Conservation (phyloP, 2,329 filamentous ascomycete species). For the Colletotrichum kahawae region DNA sequence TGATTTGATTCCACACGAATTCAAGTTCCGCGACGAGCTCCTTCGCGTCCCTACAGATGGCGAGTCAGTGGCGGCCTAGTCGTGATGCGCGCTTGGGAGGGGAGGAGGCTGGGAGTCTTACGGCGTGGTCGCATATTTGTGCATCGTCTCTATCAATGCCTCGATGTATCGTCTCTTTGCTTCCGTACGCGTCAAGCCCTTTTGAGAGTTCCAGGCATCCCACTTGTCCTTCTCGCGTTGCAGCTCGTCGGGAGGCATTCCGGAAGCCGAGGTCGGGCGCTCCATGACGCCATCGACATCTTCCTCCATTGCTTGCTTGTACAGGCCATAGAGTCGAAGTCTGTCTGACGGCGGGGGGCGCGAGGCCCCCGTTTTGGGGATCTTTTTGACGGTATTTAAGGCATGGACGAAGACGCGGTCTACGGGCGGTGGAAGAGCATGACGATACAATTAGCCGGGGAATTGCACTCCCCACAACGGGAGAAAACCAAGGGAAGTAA, state of each 20-base stretch:
- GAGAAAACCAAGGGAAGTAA: not conserved
- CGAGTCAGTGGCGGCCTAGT: not conserved
- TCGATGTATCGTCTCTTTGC: slow-evolving; percentile 94
- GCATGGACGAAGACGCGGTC: slow-evolving; percentile 99
- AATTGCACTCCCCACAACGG: slow-evolving; percentile 27
- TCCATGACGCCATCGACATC: slow-evolving; percentile 95
- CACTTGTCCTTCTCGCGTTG: slow-evolving; percentile 72
- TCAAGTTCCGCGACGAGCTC: slow-evolving; percentile 95
- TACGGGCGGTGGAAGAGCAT: slow-evolving; percentile 40
- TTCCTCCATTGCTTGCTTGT: slow-evolving; percentile 99
- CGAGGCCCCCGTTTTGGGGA: slow-evolving; percentile 88
- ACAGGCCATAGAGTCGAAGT: slow-evolving; percentile 93
- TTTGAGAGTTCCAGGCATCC: slow-evolving; percentile 95
- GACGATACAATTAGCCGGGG: slow-evolving; percentile 18
- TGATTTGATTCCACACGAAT: slow-evolving; percentile 99
- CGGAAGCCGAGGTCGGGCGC: slow-evolving; percentile 64
- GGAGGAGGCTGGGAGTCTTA: slow-evolving; percentile 41
- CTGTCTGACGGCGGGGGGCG: slow-evolving; percentile 86
- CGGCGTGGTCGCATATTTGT: slow-evolving; percentile 89
- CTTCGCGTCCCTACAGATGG: slow-evolving; percentile 67
- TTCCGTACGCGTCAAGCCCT: slow-evolving; percentile 83
- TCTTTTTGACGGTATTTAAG: slow-evolving; percentile 97
- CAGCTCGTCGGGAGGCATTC: slow-evolving; percentile 57
- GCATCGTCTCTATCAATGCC: slow-evolving; percentile 95
- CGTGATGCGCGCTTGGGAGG: not conserved